Evolutionary conservation across 305 asterid species (phyloP).

Genomic region (Fraxinus albicans): DNA sequence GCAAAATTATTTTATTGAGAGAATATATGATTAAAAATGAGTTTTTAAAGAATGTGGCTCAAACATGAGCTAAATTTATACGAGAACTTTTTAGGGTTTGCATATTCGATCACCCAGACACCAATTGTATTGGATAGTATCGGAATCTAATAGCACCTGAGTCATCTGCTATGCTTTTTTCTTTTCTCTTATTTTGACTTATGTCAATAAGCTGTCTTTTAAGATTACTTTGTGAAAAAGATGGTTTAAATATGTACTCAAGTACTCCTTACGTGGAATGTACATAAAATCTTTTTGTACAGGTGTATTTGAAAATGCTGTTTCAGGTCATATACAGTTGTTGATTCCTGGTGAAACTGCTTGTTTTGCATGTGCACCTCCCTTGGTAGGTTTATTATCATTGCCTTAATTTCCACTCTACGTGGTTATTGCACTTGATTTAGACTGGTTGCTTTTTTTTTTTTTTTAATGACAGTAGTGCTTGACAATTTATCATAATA

Average conservation of each 20-base stretch:
- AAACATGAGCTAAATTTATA: background rate
- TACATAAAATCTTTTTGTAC: constrained; percentile 22
- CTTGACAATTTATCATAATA: background rate
- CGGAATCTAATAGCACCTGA: background rate
- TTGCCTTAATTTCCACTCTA: background rate
- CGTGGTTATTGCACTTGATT: background rate
- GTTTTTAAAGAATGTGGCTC: background rate
- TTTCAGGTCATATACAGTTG: constrained; percentile 95
- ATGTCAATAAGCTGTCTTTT: constrained; percentile 12
- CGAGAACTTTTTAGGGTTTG: background rate
- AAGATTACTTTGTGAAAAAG: constrained; percentile 14
- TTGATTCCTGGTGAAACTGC: constrained; percentile 96
- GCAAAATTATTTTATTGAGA: background rate
- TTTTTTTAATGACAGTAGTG: background rate
- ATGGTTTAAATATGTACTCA: constrained; percentile 13
- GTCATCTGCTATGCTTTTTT: background rate
- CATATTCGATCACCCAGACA: background rate
- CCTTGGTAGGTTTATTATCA: constrained; percentile 62
- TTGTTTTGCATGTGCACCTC: constrained; percentile 99
- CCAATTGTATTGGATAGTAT: background rate
- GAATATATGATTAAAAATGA: background rate
- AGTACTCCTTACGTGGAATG: constrained; percentile 19
- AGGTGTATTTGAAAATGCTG: constrained; percentile 99
- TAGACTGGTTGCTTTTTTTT: background rate
- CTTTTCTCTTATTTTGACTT: background rate